Percentiles rank a stretch among this genome's conserved stretches.
phyloP scores from a whole-genome alignment of 2,329 filamentous ascomycete genomes.

The Chaetothyriales sp. region DNA sequence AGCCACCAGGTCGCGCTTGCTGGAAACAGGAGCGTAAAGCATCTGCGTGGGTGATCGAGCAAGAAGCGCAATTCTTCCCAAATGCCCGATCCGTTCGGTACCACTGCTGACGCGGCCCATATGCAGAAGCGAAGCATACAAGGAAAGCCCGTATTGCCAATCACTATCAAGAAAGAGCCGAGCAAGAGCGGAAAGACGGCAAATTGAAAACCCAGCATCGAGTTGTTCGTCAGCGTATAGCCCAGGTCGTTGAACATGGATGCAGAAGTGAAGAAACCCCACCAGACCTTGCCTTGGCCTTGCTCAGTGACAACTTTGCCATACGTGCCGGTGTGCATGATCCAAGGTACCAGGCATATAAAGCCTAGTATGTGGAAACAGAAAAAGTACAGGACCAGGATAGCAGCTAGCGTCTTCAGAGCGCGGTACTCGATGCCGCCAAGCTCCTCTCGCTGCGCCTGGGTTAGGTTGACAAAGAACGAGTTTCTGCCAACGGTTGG shows the following conservation, averaged over 20 bases:
- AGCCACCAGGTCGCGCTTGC: slow-evolving; percentile 90
- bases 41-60: slow-evolving; percentile 85
- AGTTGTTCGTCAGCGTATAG: slow-evolving; percentile 81
- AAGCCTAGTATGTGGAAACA: slow-evolving; percentile 69
- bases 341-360: slow-evolving; percentile 66
- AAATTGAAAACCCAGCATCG: slow-evolving; percentile 51
- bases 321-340: slow-evolving; percentile 50
- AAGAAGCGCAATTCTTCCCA: slow-evolving; percentile 88
- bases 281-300: slow-evolving; percentile 63
- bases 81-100: slow-evolving; percentile 52
- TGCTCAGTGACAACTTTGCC: slow-evolving; percentile 48
- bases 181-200: slow-evolving; percentile 28
- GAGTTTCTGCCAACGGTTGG: slow-evolving; percentile 90
- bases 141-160: slow-evolving; percentile 38
- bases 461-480: slow-evolving; percentile 72
- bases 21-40: slow-evolving; percentile 89
- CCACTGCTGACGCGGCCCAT: slow-evolving; percentile 59
- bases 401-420: slow-evolving; percentile 67
- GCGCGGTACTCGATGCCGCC: slow-evolving; percentile 94
- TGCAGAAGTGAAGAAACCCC: slow-evolving; percentile 75
- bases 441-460: slow-evolving; percentile 85
- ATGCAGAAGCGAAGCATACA: slow-evolving; percentile 63
- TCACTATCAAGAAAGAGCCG: slow-evolving; percentile 28
- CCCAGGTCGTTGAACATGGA: slow-evolving; percentile 94
- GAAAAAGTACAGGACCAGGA: slow-evolving; percentile 68